Base-by-base conservation (phyloP, 2,329 filamentous ascomycete species). In the Hymenoscyphus linearis region DNA sequence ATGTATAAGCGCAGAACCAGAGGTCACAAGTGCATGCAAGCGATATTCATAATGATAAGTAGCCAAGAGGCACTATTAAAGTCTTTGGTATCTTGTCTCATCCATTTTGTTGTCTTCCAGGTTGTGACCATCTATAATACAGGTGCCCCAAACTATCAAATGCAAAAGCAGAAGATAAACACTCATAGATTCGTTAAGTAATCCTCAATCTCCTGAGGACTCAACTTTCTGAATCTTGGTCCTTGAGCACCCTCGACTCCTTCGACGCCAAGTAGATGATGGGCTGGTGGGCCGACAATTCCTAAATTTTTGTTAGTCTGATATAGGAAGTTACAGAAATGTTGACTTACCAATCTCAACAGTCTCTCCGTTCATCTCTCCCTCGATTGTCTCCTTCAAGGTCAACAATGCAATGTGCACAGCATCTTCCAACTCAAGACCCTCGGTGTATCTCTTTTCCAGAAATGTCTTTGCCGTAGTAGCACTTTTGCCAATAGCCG, bases 401-500 rank as follows among this genome's bases (percentile, higher is more conserved):
- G 95, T 99, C 75, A 99, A 81, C 60, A 99, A 84, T 63, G 95
- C 95, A 80, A 99, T 99, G 78, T 99, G 95, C 69, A 99, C 95
- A 10, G 95, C 95, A 77, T 99, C 95, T 78, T 99, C 95, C 66
- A 99, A 81, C 82, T 99, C 95, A 73, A 99, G 79, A 47, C 93
- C 93, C 75, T 99, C 95, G 4, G 93, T 97, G 79, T 98, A 99
- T 78, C 95, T 84, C 87, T 99, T 99, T 84, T 99, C 95, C 75
- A 99, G 78, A 80, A 99, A 99, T 0, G 95, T 99, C 86, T 99
- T 99, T 60, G 95, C 95, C 72, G 92, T 96, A 47, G 95, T 96
- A 58, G 95, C 95, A 74, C 93, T 96, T 85, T 99, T 99, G 73
- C 95, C 95, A 73, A 99, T 99, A 58, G 95, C 95, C 55, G 95